phyloP scores from a whole-genome alignment of 805 yeast species.

The Pichia nanzhaoensis region DNA sequence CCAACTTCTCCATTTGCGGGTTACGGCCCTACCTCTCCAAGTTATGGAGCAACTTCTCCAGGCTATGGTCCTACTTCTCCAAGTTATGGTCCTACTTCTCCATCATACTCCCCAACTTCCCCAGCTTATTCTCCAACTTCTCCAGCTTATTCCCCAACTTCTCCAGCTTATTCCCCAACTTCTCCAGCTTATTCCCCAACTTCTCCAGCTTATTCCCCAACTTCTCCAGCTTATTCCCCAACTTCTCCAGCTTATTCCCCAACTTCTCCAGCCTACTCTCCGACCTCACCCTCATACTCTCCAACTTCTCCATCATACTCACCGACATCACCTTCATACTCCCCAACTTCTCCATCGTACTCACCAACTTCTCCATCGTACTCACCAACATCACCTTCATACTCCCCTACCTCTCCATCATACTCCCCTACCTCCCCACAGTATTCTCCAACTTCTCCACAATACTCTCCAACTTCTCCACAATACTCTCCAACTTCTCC shows the following conservation, averaged over 20 bases:
- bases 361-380: conserved; percentile 79
- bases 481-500: conserved; percentile 61
- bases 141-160: conserved; percentile 61
- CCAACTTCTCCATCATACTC: conserved; percentile 79
- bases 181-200: conserved; percentile 68
- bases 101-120: conserved; percentile 61
- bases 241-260: conserved; percentile 62
- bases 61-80: conserved; percentile 54
- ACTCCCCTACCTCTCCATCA: conserved; percentile 78
- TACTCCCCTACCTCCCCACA: conserved; percentile 73
- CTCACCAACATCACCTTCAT: conserved; percentile 68
- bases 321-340: conserved; percentile 65
- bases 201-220: conserved; percentile 70
- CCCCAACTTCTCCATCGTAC: conserved; percentile 75
- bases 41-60: conserved; percentile 42
- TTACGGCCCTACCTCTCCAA: conserved; percentile 41
- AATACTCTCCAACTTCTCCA: conserved; percentile 47
- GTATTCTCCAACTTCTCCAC: conserved; percentile 60
- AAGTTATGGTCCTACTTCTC: conserved; percentile 45
- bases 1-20: conserved; percentile 52
- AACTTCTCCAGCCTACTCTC: conserved; percentile 52
- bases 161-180: conserved; percentile 66
- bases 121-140: conserved; percentile 64
- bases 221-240: conserved; percentile 73
- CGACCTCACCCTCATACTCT: conserved; percentile 62